Conservation (phyloP, 2,329 filamentous ascomycete genomes). For the Beauveria brongniartii region DNA sequence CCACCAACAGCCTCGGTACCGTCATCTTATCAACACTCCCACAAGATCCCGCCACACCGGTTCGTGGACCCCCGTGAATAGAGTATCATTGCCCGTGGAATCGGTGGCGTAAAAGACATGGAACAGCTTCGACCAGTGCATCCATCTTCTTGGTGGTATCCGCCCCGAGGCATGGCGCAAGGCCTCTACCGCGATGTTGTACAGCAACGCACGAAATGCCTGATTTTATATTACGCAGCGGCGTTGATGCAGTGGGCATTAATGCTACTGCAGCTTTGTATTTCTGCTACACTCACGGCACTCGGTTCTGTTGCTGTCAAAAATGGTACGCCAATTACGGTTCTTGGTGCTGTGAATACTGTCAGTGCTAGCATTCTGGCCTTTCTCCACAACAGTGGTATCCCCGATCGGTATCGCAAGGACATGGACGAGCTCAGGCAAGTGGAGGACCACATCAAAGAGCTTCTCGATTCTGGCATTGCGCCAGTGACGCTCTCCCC, state of each 20-base stretch:
- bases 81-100: conserved; percentile 36
- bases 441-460: conserved; percentile 42
- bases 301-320: conserved; percentile 34
- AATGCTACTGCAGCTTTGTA: conserved; percentile 40
- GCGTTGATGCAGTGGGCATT: conserved; percentile 35
- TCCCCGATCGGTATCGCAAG: conserved; percentile 43
- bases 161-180: conserved; percentile 37
- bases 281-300: conserved; percentile 42
- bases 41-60: conserved; percentile 23
- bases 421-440: conserved; percentile 41
- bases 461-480: conserved; percentile 40
- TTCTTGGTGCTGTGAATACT: conserved; percentile 43
- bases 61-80: conserved; percentile 37
- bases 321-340: conserved; percentile 35
- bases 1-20: background rate
- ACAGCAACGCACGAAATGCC: conserved; percentile 34
- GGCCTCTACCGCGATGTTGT: conserved; percentile 44
- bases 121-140: conserved; percentile 35
- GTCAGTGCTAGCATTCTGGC: conserved; percentile 42
- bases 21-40: conserved; percentile 10
- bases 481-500: conserved; percentile 33
- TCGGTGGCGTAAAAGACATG: conserved; percentile 38
- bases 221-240: conserved; percentile 35
- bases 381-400: conserved; percentile 44
- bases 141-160: conserved; percentile 35